phyloP scores from a whole-genome alignment of 306 rosid genomes.

The Cercis canadensis region DNA sequence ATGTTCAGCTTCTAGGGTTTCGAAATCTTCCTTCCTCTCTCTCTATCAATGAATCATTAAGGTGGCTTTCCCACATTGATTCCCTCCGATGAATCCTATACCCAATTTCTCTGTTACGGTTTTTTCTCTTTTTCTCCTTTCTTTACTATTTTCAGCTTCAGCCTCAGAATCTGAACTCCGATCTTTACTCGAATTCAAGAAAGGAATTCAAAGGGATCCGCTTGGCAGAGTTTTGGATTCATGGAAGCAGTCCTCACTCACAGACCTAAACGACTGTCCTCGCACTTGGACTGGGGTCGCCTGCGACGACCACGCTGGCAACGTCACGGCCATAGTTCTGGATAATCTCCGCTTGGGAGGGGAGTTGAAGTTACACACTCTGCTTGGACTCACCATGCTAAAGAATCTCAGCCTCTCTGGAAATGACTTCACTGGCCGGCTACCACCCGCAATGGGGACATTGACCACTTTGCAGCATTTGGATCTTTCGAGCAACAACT shows the following conservation, averaged over 20 bases:
- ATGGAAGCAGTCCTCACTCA: constrained; percentile 48
- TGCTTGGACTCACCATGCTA: constrained; percentile 63
- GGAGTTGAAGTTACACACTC: constrained; percentile 79
- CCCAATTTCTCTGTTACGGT: constrained; percentile 15
- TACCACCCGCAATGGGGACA: constrained; percentile 75
- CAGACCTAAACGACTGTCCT: constrained; percentile 47
- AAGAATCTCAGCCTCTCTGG: constrained; percentile 72
- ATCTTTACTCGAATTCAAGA: constrained; percentile 83
- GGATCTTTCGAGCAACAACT: constrained; percentile 81
- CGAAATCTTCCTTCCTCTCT: constrained; percentile 20
- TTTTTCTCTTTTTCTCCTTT: constrained; percentile 28
- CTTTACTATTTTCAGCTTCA: constrained; percentile 22
- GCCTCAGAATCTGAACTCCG: constrained; percentile 73
- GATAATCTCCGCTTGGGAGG: constrained; percentile 64
- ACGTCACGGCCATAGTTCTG: constrained; percentile 68
- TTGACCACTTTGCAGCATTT: constrained; percentile 69
- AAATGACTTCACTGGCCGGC: constrained; percentile 73
- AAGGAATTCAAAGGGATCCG: constrained; percentile 77
- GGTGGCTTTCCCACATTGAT: constrained; percentile 40
- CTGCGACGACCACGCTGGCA: constrained; percentile 68
- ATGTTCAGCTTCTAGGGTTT: constrained; percentile 65
- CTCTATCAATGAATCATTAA: constrained; percentile 58
- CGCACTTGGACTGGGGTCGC: constrained; percentile 63
- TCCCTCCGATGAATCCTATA: constrained; percentile 65
- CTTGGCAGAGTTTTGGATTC: constrained; percentile 42